A percentile compares a stretch with the other conserved stretches of the same genome.
Conservation (phyloP, 73 alveolate genomes). For the Diophrys sp. region DNA sequence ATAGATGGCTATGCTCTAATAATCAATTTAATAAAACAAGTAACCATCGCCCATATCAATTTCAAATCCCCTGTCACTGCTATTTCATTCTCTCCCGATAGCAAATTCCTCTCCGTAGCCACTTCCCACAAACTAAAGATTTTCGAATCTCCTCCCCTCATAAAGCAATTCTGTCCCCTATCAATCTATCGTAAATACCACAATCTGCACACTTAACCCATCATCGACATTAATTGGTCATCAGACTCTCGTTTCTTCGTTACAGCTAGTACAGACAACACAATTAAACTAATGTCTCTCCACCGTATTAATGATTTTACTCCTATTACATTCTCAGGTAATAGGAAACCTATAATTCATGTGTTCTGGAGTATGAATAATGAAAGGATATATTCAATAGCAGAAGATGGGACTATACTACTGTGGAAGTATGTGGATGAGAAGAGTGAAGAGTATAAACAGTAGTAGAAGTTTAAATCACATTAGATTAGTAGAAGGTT, state of each 20-base stretch:
- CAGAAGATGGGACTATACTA: slow-evolving; percentile 83
- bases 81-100: slow-evolving; percentile 75
- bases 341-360: slow-evolving; percentile 77
- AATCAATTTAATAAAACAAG: slow-evolving; percentile 69
- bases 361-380: slow-evolving; percentile 81
- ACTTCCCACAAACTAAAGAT: slow-evolving; percentile 63
- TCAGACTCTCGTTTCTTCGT: slow-evolving; percentile 87
- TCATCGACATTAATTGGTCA: slow-evolving; percentile 87
- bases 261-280: slow-evolving; percentile 87
- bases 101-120: slow-evolving; percentile 78
- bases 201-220: slow-evolving; percentile 79
- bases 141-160: slow-evolving; percentile 76
- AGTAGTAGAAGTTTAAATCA: slow-evolving; percentile 67
- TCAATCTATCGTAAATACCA: slow-evolving; percentile 73
- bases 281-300: slow-evolving; percentile 81
- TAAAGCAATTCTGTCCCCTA: slow-evolving; percentile 80
- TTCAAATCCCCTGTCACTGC: slow-evolving; percentile 74
- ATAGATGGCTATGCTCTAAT: slow-evolving; percentile 81
- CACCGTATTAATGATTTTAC: slow-evolving; percentile 77
- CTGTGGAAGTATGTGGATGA: slow-evolving; percentile 94
- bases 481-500: slow-evolving; percentile 32
- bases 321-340: slow-evolving; percentile 89
- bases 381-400: slow-evolving; percentile 72
- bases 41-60: slow-evolving; percentile 74
- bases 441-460: slow-evolving; percentile 68